Percentiles rank a stretch among this genome's conserved stretches.
Conservation (phyloP, 2,329 filamentous ascomycete species). For the Penicillium sp. region DNA sequence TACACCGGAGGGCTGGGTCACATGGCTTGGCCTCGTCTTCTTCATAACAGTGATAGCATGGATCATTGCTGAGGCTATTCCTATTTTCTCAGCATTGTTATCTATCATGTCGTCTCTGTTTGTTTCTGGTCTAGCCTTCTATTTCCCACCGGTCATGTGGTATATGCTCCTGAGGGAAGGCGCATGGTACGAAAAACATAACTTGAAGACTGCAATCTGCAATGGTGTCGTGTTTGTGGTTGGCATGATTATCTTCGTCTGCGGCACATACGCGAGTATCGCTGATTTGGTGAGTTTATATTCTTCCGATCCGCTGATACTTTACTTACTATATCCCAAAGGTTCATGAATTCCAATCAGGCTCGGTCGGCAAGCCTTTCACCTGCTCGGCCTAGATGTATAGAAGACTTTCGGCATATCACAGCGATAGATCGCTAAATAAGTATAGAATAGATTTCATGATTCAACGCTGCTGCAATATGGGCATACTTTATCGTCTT, state of each 20-base stretch:
- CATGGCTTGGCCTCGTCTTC: slow-evolving; percentile 17
- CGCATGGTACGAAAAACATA: slow-evolving; percentile 7
- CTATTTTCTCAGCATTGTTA: slow-evolving; percentile 21
- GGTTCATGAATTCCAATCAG: slow-evolving; percentile 6
- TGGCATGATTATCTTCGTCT: slow-evolving; percentile 16
- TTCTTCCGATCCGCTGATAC: background rate
- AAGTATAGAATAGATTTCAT: background rate
- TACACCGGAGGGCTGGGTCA: slow-evolving; percentile 16
- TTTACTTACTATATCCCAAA: background rate
- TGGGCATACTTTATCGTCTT: background rate
- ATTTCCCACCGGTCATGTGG: slow-evolving; percentile 16
- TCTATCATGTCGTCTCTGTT: slow-evolving; percentile 15
- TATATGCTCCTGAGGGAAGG: slow-evolving; percentile 12
- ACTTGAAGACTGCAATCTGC: slow-evolving; percentile 10
- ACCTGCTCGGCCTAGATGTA: slow-evolving; percentile 2
- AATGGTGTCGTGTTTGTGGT: slow-evolving; percentile 17
- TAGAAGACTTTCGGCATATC: background rate
- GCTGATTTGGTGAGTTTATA: slow-evolving; percentile 16
- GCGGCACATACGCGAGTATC: slow-evolving; percentile 21
- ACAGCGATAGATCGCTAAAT: background rate
- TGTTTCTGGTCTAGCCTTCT: slow-evolving; percentile 13
- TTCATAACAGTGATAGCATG: slow-evolving; percentile 17
- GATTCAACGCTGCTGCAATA: background rate
- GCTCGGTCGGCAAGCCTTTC: slow-evolving; percentile 6
- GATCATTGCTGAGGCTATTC: slow-evolving; percentile 22